Base-by-base conservation (phyloP, 768 basidiomycete species). In the Suillus sp. region DNA sequence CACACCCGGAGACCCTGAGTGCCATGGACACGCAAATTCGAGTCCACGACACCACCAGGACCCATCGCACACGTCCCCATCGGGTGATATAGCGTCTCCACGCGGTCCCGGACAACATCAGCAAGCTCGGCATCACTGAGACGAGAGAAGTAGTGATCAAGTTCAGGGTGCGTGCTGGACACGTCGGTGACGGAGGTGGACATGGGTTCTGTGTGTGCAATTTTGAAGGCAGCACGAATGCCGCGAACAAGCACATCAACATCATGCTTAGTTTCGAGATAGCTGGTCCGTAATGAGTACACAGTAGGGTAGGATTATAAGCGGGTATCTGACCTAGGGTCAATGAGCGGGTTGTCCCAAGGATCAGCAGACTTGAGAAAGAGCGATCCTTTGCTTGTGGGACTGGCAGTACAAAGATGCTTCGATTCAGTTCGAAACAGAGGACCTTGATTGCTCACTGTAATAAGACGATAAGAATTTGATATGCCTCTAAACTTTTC, bases 81-180 rank as follows among this genome's bases (percentile, higher is more conserved):
- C 0, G 81, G 82, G 64, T 83, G 80, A 66, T 78, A 84, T 37
- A 82, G 58, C 1, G 82, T 83, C 61, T 79, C 76, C 14, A 75
- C 59, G 50, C 79, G 68, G n/a, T 69, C 60, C 61, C 76, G 69
- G 20, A 84, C 61, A 40, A 72, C 59, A 32, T 76, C 68, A 8
- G 67, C 76, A 3, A 85, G 64, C 60, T 76, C 77, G 13, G 71
- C 65, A 58, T 78, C 80, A 50, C 64, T 70, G 47, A 75, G 60
- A 42, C 57, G 54, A 30, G 71, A 72, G 45, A 84, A 58, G 54
- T 70, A 63, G 67, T 83, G 79, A 64, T 83, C 80, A 8, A 81
- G 70, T n/a, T 63, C 48, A 10, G 75, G 71, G 63, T 75, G 66
- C 0, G 69, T 62, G 58, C 66, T 67, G 1, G 70, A 64, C 25